Conservation (phyloP, 768 basidiomycete genomes). For the Pulveroboletus ravenelii region DNA sequence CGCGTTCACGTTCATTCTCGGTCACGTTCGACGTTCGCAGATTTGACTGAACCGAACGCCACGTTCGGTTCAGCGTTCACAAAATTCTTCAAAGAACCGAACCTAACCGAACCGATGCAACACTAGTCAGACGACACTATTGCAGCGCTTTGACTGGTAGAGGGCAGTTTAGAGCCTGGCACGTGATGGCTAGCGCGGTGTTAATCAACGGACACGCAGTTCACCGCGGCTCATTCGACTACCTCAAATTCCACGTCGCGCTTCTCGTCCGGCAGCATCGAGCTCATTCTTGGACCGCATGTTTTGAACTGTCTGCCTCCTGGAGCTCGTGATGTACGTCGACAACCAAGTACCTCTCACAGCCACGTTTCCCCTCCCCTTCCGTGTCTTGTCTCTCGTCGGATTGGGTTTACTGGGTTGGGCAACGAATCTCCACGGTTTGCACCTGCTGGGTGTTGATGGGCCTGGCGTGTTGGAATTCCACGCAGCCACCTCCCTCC, state of each 20-base stretch:
- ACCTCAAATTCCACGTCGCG: no score
- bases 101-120: no score
- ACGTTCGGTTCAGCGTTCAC: no score
- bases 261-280: not conserved
- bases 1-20: no score
- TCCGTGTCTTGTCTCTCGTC: slow-evolving; percentile 77
- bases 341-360: slow-evolving; percentile 45
- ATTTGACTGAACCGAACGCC: no score
- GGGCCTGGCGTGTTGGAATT: slow-evolving; percentile 67
- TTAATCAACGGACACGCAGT: not conserved
- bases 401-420: slow-evolving; percentile 83
- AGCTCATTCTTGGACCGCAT: slow-evolving; percentile 3
- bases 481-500: slow-evolving; percentile 13
- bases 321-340: slow-evolving; percentile 29
- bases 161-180: no score
- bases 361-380: slow-evolving; percentile 79
- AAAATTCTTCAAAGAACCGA: no score
- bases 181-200: no score
- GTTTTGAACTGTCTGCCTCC: not conserved
- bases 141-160: no score
- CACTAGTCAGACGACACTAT: no score
- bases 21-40: no score
- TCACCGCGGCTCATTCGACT: not conserved
- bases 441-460: slow-evolving; percentile 72
- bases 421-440: slow-evolving; percentile 89